phyloP scores from a whole-genome alignment of 805 yeast genomes.

The Soucietia sequanensis region DNA sequence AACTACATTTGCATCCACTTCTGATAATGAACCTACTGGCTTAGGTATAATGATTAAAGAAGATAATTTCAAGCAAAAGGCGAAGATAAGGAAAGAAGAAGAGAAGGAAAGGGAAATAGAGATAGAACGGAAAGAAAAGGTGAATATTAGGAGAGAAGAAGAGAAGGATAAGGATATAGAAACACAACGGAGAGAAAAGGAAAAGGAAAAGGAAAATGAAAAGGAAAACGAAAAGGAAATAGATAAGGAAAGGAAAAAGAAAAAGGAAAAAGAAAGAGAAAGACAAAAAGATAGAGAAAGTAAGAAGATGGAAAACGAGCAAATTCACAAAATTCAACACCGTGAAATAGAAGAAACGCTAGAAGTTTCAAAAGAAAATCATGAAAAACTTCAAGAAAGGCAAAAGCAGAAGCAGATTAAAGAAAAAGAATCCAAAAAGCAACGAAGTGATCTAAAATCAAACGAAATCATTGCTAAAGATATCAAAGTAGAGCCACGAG shows the following conservation, averaged over 20 bases:
- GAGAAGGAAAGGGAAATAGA: constrained; percentile 4
- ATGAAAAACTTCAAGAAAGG: no score
- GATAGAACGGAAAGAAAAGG: constrained; percentile 3
- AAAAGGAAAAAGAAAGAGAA: no score
- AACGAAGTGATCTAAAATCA: no score
- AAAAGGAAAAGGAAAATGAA: constrained; percentile 6
- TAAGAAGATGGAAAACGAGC: no score
- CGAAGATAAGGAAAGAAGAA: constrained; percentile 2
- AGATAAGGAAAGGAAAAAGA: constrained; percentile 8
- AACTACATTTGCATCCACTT: constrained; percentile 5
- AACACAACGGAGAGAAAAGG: constrained; percentile 5
- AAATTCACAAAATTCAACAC: no score
- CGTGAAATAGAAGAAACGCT: no score
- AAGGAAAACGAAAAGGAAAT: constrained; percentile 6
- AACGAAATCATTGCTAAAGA: no score
- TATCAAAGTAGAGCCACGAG: no score
- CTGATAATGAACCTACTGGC: constrained; percentile 8
- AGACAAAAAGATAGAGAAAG: no score
- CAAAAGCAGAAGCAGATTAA: no score
- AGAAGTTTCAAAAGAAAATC: no score
- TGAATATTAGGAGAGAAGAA: constrained; percentile 4
- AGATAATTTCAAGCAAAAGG: background rate
- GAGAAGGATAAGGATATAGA: constrained; percentile 7
- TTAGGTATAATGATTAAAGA: constrained; percentile 7
- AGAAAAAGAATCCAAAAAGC: no score